These are phyloP conservation scores for Talaromyces sp. DNA, from an alignment of 2,329 filamentous ascomycete genomes.

Conservation along the genomic window DNA sequence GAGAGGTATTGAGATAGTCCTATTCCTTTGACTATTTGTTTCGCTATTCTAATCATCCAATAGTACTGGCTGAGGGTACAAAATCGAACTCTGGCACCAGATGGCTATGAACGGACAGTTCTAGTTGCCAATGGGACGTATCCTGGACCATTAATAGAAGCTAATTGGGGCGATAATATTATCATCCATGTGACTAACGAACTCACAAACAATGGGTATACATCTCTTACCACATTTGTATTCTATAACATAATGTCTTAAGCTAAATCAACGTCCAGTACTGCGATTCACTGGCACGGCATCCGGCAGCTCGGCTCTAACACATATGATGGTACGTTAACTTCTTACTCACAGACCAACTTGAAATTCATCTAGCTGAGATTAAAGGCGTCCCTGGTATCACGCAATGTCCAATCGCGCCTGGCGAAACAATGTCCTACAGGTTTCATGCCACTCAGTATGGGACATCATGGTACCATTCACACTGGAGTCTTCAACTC, in stretches of 20 bases:
- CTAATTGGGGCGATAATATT: neutral
- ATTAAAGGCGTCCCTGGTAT: slow-evolving; percentile 25
- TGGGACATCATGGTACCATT: slow-evolving; percentile 23
- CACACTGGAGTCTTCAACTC: slow-evolving; percentile 24
- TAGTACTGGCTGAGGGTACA: no score
- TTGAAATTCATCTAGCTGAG: no score
- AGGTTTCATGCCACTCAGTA: slow-evolving; percentile 34
- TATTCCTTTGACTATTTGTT: no score
- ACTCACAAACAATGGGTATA: neutral
- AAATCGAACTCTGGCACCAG: neutral
- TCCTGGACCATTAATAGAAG: neutral
- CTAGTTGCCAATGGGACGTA: neutral
- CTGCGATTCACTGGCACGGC: slow-evolving; percentile 3
- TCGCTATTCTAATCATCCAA: no score
- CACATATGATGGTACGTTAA: slow-evolving; percentile 26
- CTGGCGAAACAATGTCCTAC: slow-evolving; percentile 29
- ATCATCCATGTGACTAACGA: neutral
- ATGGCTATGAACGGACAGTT: neutral
- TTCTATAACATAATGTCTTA: neutral
- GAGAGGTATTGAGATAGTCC: no score
- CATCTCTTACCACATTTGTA: no score
- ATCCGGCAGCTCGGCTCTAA: neutral
- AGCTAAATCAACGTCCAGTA: no score
- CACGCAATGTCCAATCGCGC: slow-evolving; percentile 38
- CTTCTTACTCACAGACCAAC: no score